Percentiles rank a stretch among this genome's conserved stretches.
These are phyloP conservation scores for Penicillium nordicum DNA, from an alignment of 2,329 filamentous ascomycete species.

Conservation along the genomic window DNA sequence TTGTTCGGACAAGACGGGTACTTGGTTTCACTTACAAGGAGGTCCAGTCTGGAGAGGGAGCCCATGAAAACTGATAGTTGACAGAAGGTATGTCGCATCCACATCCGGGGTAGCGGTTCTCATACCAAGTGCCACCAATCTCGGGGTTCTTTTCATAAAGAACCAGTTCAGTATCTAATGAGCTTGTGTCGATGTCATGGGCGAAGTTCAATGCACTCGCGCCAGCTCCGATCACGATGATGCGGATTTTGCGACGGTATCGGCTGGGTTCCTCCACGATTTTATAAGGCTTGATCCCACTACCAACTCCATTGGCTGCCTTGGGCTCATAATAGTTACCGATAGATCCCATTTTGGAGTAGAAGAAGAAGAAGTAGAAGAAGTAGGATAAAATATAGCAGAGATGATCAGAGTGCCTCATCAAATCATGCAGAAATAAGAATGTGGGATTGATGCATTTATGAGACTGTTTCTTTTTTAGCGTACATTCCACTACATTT, in stretches of 20 bases:
- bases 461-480: background rate
- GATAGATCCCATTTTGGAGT: slow-evolving; percentile 5
- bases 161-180: slow-evolving; percentile 19
- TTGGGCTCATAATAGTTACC: background rate
- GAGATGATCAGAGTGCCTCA: background rate
- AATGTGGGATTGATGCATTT: slow-evolving; percentile 2
- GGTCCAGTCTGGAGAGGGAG: slow-evolving; percentile 22
- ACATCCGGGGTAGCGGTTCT: slow-evolving; percentile 35
- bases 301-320: background rate
- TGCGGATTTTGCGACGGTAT: slow-evolving; percentile 10
- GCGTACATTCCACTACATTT: background rate
- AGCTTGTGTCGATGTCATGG: slow-evolving; percentile 13
- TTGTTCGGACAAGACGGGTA: slow-evolving; percentile 2
- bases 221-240: slow-evolving; percentile 18
- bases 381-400: background rate
- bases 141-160: slow-evolving; percentile 36
- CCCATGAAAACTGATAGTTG: slow-evolving; percentile 35
- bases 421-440: background rate
- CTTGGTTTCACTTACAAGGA: slow-evolving; percentile 8
- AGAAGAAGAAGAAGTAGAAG: background rate
- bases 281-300: background rate
- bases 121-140: slow-evolving; percentile 38
- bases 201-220: slow-evolving; percentile 17
- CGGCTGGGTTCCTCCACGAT: slow-evolving; percentile 13
- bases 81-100: slow-evolving; percentile 32